These are phyloP conservation scores for Clitoria ternatea DNA, from an alignment of 306 rosid species.

Conservation along the genomic window DNA sequence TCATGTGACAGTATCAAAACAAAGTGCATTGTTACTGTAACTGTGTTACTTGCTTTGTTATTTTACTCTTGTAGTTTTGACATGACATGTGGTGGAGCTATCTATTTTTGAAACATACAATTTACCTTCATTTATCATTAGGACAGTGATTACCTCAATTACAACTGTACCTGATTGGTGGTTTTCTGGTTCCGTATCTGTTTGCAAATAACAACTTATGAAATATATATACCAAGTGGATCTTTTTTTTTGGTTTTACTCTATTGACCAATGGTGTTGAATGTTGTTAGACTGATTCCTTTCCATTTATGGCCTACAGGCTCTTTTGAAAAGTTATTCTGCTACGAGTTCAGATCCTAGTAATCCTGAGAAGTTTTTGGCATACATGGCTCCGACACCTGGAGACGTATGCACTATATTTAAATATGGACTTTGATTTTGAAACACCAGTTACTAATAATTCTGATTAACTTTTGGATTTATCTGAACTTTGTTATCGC, in stretches of 20 bases:
- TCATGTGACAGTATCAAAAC: neutral
- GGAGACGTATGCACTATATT: constrained; percentile 62
- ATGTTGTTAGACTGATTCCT: constrained; percentile 17
- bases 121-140: neutral
- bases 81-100: neutral
- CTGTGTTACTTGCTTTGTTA: neutral
- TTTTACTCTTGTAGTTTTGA: constrained; percentile 19
- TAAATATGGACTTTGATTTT: constrained; percentile 10
- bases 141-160: neutral
- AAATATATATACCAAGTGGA: neutral
- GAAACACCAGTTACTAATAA: neutral
- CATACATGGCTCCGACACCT: constrained; percentile 88
- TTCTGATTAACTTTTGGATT: constrained; percentile 14
- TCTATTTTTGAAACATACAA: neutral
- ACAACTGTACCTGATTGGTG: neutral
- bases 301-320: constrained; percentile 49
- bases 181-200: constrained; percentile 8
- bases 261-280: neutral
- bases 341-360: constrained; percentile 62
- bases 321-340: constrained; percentile 84
- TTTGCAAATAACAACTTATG: neutral
- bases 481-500: constrained; percentile 37
- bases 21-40: constrained; percentile 5
- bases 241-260: neutral
- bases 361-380: constrained; percentile 89